phyloP scores from a whole-genome alignment of 2,329 filamentous ascomycete genomes.

The Penicillium palitans region DNA sequence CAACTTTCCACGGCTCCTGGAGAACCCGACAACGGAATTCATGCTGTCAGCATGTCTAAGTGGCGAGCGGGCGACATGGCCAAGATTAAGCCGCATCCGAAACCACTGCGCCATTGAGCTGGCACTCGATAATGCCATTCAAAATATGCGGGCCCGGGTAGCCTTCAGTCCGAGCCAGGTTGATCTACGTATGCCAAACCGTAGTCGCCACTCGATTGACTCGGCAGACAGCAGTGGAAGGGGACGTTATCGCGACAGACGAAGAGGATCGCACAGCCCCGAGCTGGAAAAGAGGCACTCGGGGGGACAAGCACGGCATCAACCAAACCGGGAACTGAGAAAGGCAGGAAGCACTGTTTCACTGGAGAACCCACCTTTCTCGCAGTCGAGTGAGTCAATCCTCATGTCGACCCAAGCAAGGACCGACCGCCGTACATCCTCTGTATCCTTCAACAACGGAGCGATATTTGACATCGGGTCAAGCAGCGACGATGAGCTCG shows the following conservation, averaged over 20 bases:
- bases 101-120: constrained; percentile 89
- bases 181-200: constrained; percentile 21
- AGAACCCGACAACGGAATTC: constrained; percentile 82
- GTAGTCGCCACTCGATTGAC: constrained; percentile 17
- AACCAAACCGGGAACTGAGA: constrained; percentile 10
- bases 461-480: constrained; percentile 19
- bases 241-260: constrained; percentile 22
- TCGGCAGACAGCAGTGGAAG: constrained; percentile 28
- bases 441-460: constrained; percentile 17
- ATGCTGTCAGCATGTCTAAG: constrained; percentile 75
- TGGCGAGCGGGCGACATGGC: constrained; percentile 89
- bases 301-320: constrained; percentile 10
- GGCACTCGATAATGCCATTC: constrained; percentile 57
- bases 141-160: constrained; percentile 42
- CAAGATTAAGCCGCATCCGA: constrained; percentile 78
- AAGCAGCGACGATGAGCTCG: constrained; percentile 23
- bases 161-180: constrained; percentile 35
- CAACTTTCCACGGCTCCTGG: constrained; percentile 74
- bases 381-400: constrained; percentile 12
- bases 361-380: constrained; percentile 18
- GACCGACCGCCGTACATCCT: constrained; percentile 19
- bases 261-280: constrained; percentile 36
- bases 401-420: constrained; percentile 7
- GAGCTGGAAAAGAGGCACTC: constrained; percentile 28
- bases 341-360: constrained; percentile 27